Conservation (phyloP, 2,329 filamentous ascomycete genomes). For the Cercospora sesami region DNA sequence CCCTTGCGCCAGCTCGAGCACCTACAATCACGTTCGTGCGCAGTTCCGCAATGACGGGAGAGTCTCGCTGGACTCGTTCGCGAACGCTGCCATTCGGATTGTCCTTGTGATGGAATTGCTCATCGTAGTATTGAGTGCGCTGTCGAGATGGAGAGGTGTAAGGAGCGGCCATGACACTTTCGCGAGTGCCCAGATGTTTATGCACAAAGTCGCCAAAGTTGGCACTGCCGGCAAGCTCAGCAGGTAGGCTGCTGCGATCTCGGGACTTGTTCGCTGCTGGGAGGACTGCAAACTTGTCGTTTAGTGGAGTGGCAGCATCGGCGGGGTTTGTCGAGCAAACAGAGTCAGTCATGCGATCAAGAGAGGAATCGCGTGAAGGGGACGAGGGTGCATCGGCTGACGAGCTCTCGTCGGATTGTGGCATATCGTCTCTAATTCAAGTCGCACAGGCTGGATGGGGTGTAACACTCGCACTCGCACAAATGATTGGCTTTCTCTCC, state of each 20-base stretch:
- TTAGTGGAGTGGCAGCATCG: slow-evolving; percentile 3
- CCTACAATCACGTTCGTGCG: slow-evolving; percentile 55
- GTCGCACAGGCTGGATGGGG: slow-evolving; percentile 10
- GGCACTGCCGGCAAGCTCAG: slow-evolving; percentile 17
- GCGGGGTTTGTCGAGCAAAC: background rate
- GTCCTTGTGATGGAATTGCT: slow-evolving; percentile 39
- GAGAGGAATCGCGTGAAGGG: slow-evolving; percentile 10
- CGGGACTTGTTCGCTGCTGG: background rate
- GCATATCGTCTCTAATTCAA: slow-evolving; percentile 22
- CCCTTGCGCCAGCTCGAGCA: slow-evolving; percentile 21
- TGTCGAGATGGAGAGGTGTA: slow-evolving; percentile 35
- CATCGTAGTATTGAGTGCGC: slow-evolving; percentile 41
- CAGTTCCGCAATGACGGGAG: slow-evolving; percentile 51
- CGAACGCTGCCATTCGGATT: slow-evolving; percentile 32
- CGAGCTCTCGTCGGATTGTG: slow-evolving; percentile 20
- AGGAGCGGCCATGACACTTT: slow-evolving; percentile 25
- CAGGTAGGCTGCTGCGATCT: slow-evolving; percentile 22
- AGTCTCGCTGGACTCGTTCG: slow-evolving; percentile 47
- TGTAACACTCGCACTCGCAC: slow-evolving; percentile 16
- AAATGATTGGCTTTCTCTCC: slow-evolving; percentile 7
- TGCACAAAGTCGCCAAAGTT: slow-evolving; percentile 24
- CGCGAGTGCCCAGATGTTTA: slow-evolving; percentile 25
- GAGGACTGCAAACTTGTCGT: background rate
- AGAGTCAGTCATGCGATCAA: background rate
- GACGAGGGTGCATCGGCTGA: slow-evolving; percentile 19